Percentiles rank a stretch among this genome's conserved stretches.
Conservation (phyloP, 2,329 filamentous ascomycete genomes). For the Drechslerella dactyloides region DNA sequence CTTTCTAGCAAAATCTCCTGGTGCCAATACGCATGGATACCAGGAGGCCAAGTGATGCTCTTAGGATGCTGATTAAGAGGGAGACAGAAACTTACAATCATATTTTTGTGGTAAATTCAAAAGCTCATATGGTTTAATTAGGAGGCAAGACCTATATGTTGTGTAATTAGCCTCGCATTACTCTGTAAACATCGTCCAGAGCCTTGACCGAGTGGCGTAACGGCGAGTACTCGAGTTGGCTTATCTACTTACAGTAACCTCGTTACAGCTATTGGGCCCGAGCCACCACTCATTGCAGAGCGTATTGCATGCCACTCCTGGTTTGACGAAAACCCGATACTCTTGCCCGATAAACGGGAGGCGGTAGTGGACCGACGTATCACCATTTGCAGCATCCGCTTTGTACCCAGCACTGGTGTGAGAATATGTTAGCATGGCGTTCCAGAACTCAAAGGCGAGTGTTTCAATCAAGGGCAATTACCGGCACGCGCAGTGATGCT, state of each 20-base stretch:
- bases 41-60: too few relatives aligned
- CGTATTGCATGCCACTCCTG: constrained; percentile 48
- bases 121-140: too few relatives aligned
- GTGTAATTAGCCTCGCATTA: too few relatives aligned
- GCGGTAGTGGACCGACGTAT: constrained; percentile 18
- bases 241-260: constrained; percentile 14
- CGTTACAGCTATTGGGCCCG: constrained; percentile 30
- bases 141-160: too few relatives aligned
- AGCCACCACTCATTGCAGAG: constrained; percentile 42
- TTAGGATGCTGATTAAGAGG: too few relatives aligned
- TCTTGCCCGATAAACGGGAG: constrained; percentile 34
- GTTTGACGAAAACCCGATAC: constrained; percentile 50
- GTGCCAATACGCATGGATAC: too few relatives aligned
- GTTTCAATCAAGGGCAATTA: not conserved
- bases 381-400: not conserved
- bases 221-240: too few relatives aligned
- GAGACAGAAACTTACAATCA: too few relatives aligned
- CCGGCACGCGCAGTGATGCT: constrained; percentile 52
- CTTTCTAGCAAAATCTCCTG: too few relatives aligned
- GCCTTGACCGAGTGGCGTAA: too few relatives aligned
- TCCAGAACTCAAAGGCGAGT: not conserved
- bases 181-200: too few relatives aligned
- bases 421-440: not conserved
- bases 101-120: too few relatives aligned
- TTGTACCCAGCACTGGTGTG: constrained; percentile 49